Conservation (phyloP, 176 grass and related monocot species). For the Raddia guianensis region DNA sequence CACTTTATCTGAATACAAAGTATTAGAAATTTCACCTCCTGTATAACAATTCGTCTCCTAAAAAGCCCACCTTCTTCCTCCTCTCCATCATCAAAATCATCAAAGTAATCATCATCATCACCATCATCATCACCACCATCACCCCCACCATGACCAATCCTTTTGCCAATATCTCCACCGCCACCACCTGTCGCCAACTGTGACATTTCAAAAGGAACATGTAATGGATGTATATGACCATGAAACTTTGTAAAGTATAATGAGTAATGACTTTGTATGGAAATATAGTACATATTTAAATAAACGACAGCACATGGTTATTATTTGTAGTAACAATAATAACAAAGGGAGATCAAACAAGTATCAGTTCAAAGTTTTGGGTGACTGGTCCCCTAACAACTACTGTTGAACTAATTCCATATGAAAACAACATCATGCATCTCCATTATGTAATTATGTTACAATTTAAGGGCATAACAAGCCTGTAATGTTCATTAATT, state of each 20-base stretch:
- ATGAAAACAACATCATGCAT: not conserved
- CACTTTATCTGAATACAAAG: constrained; percentile 29
- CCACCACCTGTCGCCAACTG: constrained; percentile 89
- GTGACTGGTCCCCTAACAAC: not conserved
- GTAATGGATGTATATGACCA: constrained; percentile 6
- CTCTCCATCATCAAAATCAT: constrained; percentile 93
- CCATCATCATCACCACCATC: constrained; percentile 96
- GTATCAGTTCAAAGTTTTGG: not conserved
- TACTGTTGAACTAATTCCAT: not conserved
- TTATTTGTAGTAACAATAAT: constrained; percentile 16
- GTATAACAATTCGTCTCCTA: constrained; percentile 71
- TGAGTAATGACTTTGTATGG: not conserved
- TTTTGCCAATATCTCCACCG: constrained; percentile 94
- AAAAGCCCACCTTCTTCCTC: constrained; percentile 91
- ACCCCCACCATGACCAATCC: constrained; percentile 87
- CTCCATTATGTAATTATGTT: not conserved
- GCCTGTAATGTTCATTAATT: not conserved
- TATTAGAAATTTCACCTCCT: constrained; percentile 71
- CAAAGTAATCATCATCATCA: constrained; percentile 97
- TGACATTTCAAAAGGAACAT: constrained; percentile 37
- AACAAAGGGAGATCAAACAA: not conserved
- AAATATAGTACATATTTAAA: constrained; percentile 23
- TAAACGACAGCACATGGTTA: not conserved
- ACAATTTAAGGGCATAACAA: not conserved
- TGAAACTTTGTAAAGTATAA: constrained; percentile 22